Percentiles rank a stretch among this genome's conserved stretches.
phyloP scores from a whole-genome alignment of 345 rosid species.

The Reutealis trisperma region DNA sequence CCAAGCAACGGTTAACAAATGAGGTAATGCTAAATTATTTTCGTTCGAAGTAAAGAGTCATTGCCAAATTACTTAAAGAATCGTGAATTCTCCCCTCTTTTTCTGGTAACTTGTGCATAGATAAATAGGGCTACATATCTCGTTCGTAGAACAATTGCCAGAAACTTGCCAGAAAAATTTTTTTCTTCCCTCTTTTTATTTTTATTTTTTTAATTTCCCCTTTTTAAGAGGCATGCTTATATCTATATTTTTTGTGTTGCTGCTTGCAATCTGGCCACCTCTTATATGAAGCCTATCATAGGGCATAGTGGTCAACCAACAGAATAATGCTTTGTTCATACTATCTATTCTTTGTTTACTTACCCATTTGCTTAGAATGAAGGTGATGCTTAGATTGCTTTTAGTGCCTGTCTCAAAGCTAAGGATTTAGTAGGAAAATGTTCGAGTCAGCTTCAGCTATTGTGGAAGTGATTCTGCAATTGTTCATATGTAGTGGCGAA shows the following conservation, averaged over 20 bases:
- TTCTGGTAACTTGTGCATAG: background rate
- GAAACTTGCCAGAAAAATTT: too few species aligned
- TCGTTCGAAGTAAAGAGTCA: background rate
- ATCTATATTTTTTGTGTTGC: too few species aligned
- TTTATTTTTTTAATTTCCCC: too few species aligned
- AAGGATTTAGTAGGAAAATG: background rate
- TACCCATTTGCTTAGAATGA: background rate
- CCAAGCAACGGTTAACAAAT: background rate
- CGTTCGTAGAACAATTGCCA: too few species aligned
- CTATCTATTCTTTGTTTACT: background rate
- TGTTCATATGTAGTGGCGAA: background rate
- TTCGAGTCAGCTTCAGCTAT: background rate
- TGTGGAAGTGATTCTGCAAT: background rate
- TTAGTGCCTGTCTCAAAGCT: background rate
- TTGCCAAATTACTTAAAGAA: background rate
- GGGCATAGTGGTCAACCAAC: too few species aligned
- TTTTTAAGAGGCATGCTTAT: too few species aligned
- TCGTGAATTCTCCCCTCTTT: background rate
- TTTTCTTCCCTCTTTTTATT: too few species aligned
- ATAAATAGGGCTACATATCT: background rate
- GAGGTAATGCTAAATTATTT: background rate
- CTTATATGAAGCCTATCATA: too few species aligned
- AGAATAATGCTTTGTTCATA: too few species aligned
- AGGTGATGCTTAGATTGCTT: background rate
- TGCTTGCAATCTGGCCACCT: too few species aligned